Percentiles rank a stretch among this genome's conserved stretches.
phyloP scores from a whole-genome alignment of 2,329 filamentous ascomycete species.

The Aspergillus sp. region DNA sequence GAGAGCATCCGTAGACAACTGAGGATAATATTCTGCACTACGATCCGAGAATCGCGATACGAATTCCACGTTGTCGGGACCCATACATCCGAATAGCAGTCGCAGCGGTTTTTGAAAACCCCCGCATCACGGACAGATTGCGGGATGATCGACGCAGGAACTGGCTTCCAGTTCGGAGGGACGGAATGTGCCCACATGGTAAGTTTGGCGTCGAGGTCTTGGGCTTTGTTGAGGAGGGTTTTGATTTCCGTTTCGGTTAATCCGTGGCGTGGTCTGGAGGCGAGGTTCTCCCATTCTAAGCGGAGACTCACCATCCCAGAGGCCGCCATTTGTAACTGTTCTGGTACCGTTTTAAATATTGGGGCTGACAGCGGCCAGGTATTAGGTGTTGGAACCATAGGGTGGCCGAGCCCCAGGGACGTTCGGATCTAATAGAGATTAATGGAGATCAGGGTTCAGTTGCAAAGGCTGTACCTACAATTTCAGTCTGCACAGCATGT shows the following conservation, averaged over 20 bases:
- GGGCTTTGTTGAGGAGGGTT: constrained; percentile 13
- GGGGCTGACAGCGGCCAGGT: constrained; percentile 15
- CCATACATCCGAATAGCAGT: constrained; percentile 25
- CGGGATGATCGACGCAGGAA: constrained; percentile 16
- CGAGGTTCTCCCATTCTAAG: constrained; percentile 13
- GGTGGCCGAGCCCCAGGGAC: constrained; percentile 10
- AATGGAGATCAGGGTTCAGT: constrained; percentile 1
- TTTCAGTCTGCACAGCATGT: constrained; percentile 17
- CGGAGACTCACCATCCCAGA: constrained; percentile 18
- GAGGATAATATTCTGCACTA: constrained; percentile 20
- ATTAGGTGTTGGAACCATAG: constrained; percentile 15
- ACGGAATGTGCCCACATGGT: constrained; percentile 16
- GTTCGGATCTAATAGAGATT: constrained; percentile 14
- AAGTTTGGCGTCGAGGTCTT: constrained; percentile 14
- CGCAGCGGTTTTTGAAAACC: constrained; percentile 18
- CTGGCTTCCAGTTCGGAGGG: constrained; percentile 17
- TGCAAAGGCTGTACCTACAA: constrained; percentile 10
- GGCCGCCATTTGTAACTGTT: constrained; percentile 14
- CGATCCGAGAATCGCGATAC: constrained; percentile 21
- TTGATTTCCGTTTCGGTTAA: constrained; percentile 5
- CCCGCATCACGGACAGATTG: constrained; percentile 19
- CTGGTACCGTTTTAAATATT: constrained; percentile 10
- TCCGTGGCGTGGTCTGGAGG: neutral
- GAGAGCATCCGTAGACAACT: constrained; percentile 15
- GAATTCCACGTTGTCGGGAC: constrained; percentile 23